Base-by-base conservation (phyloP, 208 protist species). In the Strigomonas culicis region DNA sequence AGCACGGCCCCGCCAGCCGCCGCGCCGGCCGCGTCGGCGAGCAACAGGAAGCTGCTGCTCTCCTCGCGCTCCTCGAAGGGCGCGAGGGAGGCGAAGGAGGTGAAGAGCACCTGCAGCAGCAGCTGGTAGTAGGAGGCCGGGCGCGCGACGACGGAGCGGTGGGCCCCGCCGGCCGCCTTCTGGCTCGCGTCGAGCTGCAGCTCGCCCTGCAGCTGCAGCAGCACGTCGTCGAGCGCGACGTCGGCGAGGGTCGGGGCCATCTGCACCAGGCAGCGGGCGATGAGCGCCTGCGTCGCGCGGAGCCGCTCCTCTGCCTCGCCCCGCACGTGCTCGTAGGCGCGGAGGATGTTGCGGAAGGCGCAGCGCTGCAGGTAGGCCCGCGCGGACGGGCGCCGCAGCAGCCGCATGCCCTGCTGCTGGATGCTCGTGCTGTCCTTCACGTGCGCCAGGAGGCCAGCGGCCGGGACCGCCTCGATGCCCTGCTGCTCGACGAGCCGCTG, bases 401-500 rank as follows among this genome's bases (percentile, higher is more conserved):
- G 49, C 31, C 80, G 74, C 57, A 75, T 68, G 4, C 83, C 83
- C 24, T 68, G 69, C 47, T 56, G 61, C 22, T 90, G 80, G 55
- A 90, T 59, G 7, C 59, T 56, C 4, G 66, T 65, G 53, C 74
- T 81, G 39, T 86, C 73, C 67, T 86, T 84, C 24, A 90, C 77
- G 41, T 86, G 80, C 63, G 80, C 77, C 17, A 93, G 68, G 28
- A 93, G 68, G 47, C 77, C 67, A 22, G 74, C 73, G 0, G 82
- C 72, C 1, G 83, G 67, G 63, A 93, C 89, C 0, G 71, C 76
- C 67, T 93, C 83, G 25, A 93, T 82, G n/a, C 83, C 84, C 59
- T 86, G 76, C 19, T 72, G 81, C 52, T 93, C 87, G 53, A 90
- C 72, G 44, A 60, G 62, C 31, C 79, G 78, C 22, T 76, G 58